Base-by-base conservation (phyloP, 225 moss, liverwort and hornwort species). In the Pleurozium schreberi region DNA sequence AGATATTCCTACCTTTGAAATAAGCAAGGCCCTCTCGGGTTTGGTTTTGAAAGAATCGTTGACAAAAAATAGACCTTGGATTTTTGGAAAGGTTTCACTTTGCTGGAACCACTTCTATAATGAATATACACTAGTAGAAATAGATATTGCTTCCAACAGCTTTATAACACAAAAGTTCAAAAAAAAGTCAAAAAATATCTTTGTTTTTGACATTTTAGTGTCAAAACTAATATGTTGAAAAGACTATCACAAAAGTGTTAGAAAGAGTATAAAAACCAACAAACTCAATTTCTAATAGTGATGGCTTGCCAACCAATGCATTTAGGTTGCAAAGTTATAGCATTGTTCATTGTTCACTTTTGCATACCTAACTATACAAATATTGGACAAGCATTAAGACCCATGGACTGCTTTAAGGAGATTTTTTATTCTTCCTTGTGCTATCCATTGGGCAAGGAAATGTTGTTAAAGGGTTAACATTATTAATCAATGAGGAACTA, bases 1-100 rank as follows among this genome's bases (percentile, higher is more conserved):
- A 4, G 6, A 2, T 43, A 25, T 73, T 40, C 6, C 11, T 73
- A 73, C 18, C 1, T 73, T 31, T 47, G 30, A 30, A 0, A 31
- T 18, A 47, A 30, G 2, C 0, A 0, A 12, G 0, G 31, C 4
- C 11, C 0, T 20, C 2, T 16, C 3, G 0, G 0, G 0, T 2
- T 75, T 33, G 6, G 8, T 20, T 33, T 75, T 50, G 5, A 33
- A 2, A 75, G 50, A 75, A 75, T 75, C 4, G 1, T 33, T 49
- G 10, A 50, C 2, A 75, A 50, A 75, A 50, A 20, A 1, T 11
- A 38, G 12, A 28, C 8, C 34, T 34, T 21, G 5, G 8, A 52
- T 34, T 20, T 33, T 75, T 33, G 5, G 17, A 3, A 49, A 49
- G 7, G 11, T 47, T 75, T 33, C 11, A 20, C 2, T 19, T 19